Conservation (phyloP, 345 rosid genomes). For the Ricinus communis region DNA sequence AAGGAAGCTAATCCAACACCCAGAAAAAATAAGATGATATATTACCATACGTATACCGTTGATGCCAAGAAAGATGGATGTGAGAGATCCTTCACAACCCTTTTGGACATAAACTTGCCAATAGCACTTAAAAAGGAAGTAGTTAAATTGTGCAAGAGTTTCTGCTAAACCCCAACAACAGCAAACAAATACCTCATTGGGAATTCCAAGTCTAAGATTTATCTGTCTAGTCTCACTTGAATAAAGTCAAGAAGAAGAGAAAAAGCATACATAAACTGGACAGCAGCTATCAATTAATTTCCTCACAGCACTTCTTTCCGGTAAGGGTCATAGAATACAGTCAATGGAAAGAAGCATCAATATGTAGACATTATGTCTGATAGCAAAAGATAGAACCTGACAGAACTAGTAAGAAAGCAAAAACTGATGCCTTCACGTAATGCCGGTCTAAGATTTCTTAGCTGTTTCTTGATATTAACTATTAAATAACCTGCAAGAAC, state of each 20-base stretch:
- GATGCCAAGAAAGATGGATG: conserved; percentile 84
- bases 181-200: conserved; percentile 60
- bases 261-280: conserved; percentile 60
- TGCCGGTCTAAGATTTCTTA: conserved; percentile 51
- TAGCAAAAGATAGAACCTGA: conserved; percentile 84
- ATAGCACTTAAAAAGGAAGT: conserved; percentile 65
- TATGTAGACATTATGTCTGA: conserved; percentile 70
- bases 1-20: conserved; percentile 80
- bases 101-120: conserved; percentile 69
- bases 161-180: conserved; percentile 83
- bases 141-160: conserved; percentile 72
- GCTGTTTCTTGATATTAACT: conserved; percentile 53
- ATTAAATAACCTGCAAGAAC: too few relatives aligned
- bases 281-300: conserved; percentile 47
- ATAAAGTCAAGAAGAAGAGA: conserved; percentile 75
- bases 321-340: conserved; percentile 56
- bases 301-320: conserved; percentile 71
- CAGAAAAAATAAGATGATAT: conserved; percentile 63
- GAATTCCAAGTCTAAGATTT: conserved; percentile 61
- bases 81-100: conserved; percentile 94
- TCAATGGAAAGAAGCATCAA: conserved; percentile 58
- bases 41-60: too few relatives aligned
- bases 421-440: conserved; percentile 53
- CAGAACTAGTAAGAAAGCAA: conserved; percentile 47
- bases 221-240: conserved; percentile 62